phyloP scores from a whole-genome alignment of 768 basidiomycete species.

The Hirschioporus abietinus region DNA sequence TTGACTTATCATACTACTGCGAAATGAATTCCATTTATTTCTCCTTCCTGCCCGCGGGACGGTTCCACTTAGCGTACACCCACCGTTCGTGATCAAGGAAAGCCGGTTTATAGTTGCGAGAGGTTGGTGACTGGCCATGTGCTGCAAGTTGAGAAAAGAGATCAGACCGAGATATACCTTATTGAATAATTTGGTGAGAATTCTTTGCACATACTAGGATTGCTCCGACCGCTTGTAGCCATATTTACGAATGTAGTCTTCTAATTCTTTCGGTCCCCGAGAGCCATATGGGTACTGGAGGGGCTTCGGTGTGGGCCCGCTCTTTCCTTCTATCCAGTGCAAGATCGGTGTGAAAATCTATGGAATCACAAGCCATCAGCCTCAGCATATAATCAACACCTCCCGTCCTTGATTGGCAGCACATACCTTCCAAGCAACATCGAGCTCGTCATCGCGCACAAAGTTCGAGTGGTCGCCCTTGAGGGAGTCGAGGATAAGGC shows the following conservation, averaged over 20 bases:
- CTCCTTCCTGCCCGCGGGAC: background rate
- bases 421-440: constrained; percentile 93
- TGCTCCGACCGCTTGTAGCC: constrained; percentile 67
- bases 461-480: constrained; percentile 99
- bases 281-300: constrained; percentile 87
- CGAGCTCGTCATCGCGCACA: constrained; percentile 95
- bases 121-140: constrained; percentile 71
- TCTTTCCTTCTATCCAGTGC: constrained; percentile 90
- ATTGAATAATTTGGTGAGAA: too few relatives aligned
- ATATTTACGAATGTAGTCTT: constrained; percentile 65
- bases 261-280: constrained; percentile 85
- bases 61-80: background rate
- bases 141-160: constrained; percentile 35
- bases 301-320: constrained; percentile 63
- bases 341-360: constrained; percentile 93
- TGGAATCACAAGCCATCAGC: background rate
- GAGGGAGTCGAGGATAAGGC: constrained; percentile 90
- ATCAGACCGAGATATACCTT: constrained; percentile 12
- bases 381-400: background rate
- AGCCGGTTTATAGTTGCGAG: constrained; percentile 41
- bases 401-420: background rate
- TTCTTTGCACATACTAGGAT: constrained; percentile 84
- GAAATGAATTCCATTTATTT: too few relatives aligned
- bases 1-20: background rate
- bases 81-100: background rate